Percentiles rank a stretch among this genome's conserved stretches.
Evolutionary conservation across 1,284 basidiomycete species (phyloP).

Genomic region (Wolfiporia cocos): DNA sequence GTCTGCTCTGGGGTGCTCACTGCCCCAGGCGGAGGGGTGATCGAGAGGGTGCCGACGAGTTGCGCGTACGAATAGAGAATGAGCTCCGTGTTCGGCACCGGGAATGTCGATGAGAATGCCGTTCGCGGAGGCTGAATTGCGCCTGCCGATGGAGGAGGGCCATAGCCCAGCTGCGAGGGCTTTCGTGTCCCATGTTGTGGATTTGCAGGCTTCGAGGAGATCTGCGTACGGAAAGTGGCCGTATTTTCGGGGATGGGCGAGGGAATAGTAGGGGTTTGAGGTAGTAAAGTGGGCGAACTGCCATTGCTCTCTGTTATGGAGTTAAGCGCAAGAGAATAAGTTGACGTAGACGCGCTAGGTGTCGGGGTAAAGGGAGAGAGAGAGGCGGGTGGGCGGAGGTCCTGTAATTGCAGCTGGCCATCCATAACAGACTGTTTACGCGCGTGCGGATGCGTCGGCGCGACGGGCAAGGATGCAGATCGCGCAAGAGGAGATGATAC

Average conservation of each 20-base stretch:
- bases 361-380: slow-evolving; percentile 32
- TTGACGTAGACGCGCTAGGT: slow-evolving; percentile 46
- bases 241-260: slow-evolving; percentile 16
- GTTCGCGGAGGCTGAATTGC: slow-evolving; percentile 27
- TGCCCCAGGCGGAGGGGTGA: slow-evolving; percentile 27
- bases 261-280: slow-evolving; percentile 22
- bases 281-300: slow-evolving; percentile 21
- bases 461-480: slow-evolving; percentile 44
- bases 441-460: slow-evolving; percentile 67
- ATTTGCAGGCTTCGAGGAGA: slow-evolving; percentile 10
- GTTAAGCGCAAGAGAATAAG: slow-evolving; percentile 62
- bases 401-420: slow-evolving; percentile 38
- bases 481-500: slow-evolving; percentile 45
- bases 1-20: slow-evolving; percentile 31
- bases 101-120: slow-evolving; percentile 35
- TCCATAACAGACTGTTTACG: slow-evolving; percentile 67
- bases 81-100: slow-evolving; percentile 42
- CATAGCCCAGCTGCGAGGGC: slow-evolving; percentile 41
- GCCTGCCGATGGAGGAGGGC: slow-evolving; percentile 23
- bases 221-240: slow-evolving; percentile 13
- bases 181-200: slow-evolving; percentile 15
- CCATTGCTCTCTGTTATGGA: slow-evolving; percentile 51
- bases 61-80: slow-evolving; percentile 88
- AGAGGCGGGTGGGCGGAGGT: slow-evolving; percentile 26
- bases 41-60: slow-evolving; percentile 60